Conservation (phyloP, 352 stramenopile species). For the Phytophthora foliorum region DNA sequence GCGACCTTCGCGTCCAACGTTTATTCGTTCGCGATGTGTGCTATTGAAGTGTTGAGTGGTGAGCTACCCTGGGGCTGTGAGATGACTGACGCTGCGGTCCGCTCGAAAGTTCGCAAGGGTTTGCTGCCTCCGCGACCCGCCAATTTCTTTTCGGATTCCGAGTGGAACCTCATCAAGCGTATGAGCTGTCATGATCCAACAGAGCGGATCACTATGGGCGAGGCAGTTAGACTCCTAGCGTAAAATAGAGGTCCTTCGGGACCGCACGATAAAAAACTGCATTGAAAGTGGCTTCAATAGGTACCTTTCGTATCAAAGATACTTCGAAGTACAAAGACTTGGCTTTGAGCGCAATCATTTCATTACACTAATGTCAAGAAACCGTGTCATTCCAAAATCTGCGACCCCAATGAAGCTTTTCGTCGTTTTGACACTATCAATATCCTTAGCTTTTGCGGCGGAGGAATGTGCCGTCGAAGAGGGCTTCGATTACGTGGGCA, state of each 20-base stretch:
- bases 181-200: conserved; percentile 43
- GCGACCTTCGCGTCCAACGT: conserved; percentile 46
- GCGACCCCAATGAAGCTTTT: neutral
- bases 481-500: conserved; percentile 49
- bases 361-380: conserved; percentile 2
- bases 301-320: too few relatives aligned
- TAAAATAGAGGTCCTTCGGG: conserved; percentile 8
- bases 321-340: too few relatives aligned
- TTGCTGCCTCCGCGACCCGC: conserved; percentile 28
- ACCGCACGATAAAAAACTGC: too few relatives aligned
- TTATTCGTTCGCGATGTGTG: conserved; percentile 51
- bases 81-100: conserved; percentile 26
- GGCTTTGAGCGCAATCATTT: conserved; percentile 4
- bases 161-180: conserved; percentile 43
- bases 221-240: conserved; percentile 20
- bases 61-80: conserved; percentile 33
- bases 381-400: conserved; percentile 19
- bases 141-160: conserved; percentile 39
- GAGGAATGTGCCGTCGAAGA: conserved; percentile 34
- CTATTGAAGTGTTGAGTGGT: conserved; percentile 41
- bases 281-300: too few relatives aligned
- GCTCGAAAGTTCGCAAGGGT: conserved; percentile 26
- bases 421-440: neutral
- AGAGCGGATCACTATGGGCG: conserved; percentile 21
- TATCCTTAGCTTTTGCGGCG: neutral